phyloP scores from a whole-genome alignment of 192 early-diverging fungal genomes.

The Gonapodya prolifera region DNA sequence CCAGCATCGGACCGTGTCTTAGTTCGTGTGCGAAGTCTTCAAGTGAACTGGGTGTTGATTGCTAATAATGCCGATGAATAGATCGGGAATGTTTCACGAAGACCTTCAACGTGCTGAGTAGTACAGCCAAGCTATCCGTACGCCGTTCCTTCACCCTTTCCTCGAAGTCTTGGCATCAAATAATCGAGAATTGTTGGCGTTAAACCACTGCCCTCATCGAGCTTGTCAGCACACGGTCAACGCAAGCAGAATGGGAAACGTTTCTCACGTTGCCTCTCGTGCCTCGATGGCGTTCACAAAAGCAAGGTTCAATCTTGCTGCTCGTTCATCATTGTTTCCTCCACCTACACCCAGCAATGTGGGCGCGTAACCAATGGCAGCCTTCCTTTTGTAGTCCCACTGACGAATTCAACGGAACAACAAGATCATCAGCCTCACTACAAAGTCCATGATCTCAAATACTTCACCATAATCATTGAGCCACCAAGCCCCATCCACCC shows the following conservation, averaged over 20 bases:
- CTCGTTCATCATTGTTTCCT: not conserved
- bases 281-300: not conserved
- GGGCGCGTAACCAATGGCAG: not conserved
- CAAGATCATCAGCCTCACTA: not conserved
- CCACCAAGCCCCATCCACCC: constrained; percentile 1
- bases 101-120: no score
- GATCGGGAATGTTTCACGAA: no score
- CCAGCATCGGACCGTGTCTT: no score
- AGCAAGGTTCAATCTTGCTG: not conserved
- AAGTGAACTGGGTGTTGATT: no score
- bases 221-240: no score
- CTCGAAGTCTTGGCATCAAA: not conserved
- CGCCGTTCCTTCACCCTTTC: not conserved
- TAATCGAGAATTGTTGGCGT: not conserved
- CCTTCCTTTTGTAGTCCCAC: not conserved
- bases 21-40: no score
- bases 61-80: no score
- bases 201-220: not conserved
- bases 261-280: not conserved
- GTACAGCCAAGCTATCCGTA: no score
- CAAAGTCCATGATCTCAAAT: not conserved
- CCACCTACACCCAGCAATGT: not conserved
- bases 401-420: not conserved
- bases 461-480: not conserved
- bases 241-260: no score